Base-by-base conservation (phyloP, 2,329 filamentous ascomycete species). In the Westerdykella sp. region DNA sequence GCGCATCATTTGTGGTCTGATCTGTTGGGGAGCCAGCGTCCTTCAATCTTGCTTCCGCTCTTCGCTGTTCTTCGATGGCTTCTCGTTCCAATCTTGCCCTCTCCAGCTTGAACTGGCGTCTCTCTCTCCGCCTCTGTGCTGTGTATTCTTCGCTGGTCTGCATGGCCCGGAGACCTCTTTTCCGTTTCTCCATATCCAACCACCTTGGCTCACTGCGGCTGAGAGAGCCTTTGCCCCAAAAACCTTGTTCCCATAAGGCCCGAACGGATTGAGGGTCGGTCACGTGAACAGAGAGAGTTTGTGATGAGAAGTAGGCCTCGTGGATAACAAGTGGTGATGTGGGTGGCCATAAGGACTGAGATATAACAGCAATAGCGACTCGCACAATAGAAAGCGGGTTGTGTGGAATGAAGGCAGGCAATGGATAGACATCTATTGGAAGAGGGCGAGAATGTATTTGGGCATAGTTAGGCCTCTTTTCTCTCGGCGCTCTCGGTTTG, bases 181-280 rank as follows among this genome's bases (percentile, higher is more conserved):
- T 78, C 22, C 84, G 81, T 65, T 87, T 84, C 67, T 95, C 88
- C 49, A 85, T 77, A 51, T 86, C 85, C 40, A 95, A 68, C 93
- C 93, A 98, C 54, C 83, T 93, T 3, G 91, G 91, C 65, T 98
- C 91, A 73, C 90, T 96, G 56, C 94, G 81, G 71, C 90, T 96
- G 45, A 97, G 73, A 55, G 75, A 91, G 36, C 93, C 93, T 67
- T 96, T 96, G 38, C 94, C 94, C 67, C 91, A 98, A 69, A 98
- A 98, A 5, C 93, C 93, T 71, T 94, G 87, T 67, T 95, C 87
- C 93, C 94, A 98, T 18, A 98, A 69, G 1, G 84, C 87, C 42
- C 85, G 77, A 49, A 94, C 83, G 3, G 87, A 83, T 43, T 76
- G 74, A 21, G 81, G 73, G 63, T 96, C 84, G 14, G 81, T 87